Conservation (phyloP, 2,329 filamentous ascomycete genomes). For the Aspergillus tamarii region DNA sequence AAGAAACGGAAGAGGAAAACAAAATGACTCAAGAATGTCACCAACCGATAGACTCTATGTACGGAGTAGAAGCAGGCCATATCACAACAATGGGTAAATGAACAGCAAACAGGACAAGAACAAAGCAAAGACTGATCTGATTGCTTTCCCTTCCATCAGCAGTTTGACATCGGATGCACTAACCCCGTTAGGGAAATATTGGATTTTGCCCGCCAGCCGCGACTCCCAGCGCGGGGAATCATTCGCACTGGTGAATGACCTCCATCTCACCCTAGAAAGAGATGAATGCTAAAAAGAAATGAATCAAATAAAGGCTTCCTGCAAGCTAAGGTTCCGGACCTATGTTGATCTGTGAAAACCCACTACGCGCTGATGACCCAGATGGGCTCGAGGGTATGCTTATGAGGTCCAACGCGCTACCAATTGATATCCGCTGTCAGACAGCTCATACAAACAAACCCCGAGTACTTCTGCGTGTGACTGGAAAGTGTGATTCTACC, state of each 20-base stretch:
- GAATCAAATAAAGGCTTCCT: slow-evolving; percentile 1
- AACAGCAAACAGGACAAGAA: background rate
- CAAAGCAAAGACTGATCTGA: background rate
- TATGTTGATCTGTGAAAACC: slow-evolving; percentile 4
- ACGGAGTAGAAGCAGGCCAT: background rate
- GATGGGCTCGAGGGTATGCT: background rate
- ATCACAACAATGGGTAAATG: background rate
- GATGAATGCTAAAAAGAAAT: background rate
- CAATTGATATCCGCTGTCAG: slow-evolving; percentile 1
- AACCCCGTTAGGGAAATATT: slow-evolving; percentile 11
- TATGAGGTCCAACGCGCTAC: background rate
- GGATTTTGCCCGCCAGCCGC: background rate
- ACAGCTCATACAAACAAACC: slow-evolving; percentile 6
- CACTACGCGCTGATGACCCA: background rate
- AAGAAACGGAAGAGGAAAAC: background rate
- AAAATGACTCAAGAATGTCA: background rate
- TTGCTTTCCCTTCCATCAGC: background rate
- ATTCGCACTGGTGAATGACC: background rate
- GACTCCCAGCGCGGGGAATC: background rate
- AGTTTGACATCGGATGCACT: background rate
- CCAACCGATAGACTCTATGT: background rate
- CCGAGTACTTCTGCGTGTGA: slow-evolving; percentile 11
- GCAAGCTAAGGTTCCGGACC: slow-evolving; percentile 8
- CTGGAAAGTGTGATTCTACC: slow-evolving; percentile 12
- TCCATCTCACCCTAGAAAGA: background rate